Conservation (phyloP, 1,284 basidiomycete species). For the Pseudozyma pruni region DNA sequence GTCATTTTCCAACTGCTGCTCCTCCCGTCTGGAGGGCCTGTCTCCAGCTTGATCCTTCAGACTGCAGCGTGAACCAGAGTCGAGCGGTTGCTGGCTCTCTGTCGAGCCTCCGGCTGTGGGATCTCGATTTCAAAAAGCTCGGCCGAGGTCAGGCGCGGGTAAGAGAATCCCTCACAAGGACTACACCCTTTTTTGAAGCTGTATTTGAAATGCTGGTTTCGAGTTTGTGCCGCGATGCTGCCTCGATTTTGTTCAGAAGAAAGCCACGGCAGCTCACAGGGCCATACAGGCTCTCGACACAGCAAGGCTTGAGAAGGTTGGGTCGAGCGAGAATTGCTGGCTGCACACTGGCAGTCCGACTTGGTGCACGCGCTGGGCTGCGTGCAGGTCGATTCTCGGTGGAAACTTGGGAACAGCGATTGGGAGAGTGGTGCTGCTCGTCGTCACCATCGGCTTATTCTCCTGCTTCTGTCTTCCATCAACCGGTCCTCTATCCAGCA, state of each 20-base stretch:
- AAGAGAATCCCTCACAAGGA: too few species aligned
- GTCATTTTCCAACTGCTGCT: too few species aligned
- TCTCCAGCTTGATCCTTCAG: too few species aligned
- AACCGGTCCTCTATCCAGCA: conserved; percentile 40
- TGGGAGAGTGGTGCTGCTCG: conserved; percentile 2
- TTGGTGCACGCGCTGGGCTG: background rate
- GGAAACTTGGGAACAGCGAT: too few species aligned
- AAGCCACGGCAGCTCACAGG: conserved; percentile 2
- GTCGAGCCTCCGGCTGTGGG: too few species aligned
- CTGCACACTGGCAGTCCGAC: background rate
- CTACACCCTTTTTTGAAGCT: background rate
- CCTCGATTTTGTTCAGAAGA: conserved; percentile 4
- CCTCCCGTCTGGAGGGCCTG: background rate
- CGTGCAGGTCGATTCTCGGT: too few species aligned
- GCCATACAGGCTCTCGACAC: too few species aligned
- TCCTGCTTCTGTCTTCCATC: conserved; percentile 39
- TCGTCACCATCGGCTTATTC: conserved; percentile 11
- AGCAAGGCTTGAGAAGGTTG: too few species aligned
- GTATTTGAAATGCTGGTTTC: background rate
- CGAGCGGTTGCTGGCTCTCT: too few species aligned
- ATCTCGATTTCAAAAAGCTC: background rate
- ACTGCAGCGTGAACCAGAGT: too few species aligned
- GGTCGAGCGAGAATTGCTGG: background rate
- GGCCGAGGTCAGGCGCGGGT: too few species aligned
- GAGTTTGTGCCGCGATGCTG: conserved; percentile 15